A percentile compares a stretch with the other conserved stretches of the same genome.
phyloP scores from a whole-genome alignment of 2,329 filamentous ascomycete genomes.

The Xylariaceae sp. region DNA sequence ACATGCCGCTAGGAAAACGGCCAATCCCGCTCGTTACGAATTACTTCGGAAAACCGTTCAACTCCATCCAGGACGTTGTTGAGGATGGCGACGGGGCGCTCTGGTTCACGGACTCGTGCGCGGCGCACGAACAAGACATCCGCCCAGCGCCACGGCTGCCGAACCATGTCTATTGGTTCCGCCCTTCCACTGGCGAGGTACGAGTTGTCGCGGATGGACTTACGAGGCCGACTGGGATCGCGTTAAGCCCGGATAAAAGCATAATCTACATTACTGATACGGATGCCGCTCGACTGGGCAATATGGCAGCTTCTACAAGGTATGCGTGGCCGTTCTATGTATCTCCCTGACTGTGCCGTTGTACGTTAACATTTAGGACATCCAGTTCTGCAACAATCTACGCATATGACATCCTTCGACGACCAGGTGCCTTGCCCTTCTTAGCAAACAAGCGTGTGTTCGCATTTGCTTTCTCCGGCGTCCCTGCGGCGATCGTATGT shows the following conservation, averaged over 20 bases:
- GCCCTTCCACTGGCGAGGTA: constrained; percentile 38
- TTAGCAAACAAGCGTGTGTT: constrained; percentile 50
- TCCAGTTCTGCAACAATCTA: constrained; percentile 40
- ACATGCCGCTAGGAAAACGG: constrained; percentile 34
- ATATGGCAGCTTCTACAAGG: constrained; percentile 30
- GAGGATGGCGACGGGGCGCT: constrained; percentile 38
- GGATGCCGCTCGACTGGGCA: constrained; percentile 31
- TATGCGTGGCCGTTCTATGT: constrained; percentile 11
- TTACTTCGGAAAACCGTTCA: constrained; percentile 45
- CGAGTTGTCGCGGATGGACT: constrained; percentile 47
- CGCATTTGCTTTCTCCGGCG: constrained; percentile 44
- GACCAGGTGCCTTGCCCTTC: constrained; percentile 36
- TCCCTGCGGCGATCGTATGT: constrained; percentile 42
- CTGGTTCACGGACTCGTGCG: constrained; percentile 49
- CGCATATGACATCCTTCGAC: constrained; percentile 44
- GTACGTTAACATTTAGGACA: not conserved
- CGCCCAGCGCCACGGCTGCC: constrained; percentile 43
- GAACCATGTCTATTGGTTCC: constrained; percentile 46
- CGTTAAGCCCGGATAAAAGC: constrained; percentile 37
- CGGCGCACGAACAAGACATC: constrained; percentile 44
- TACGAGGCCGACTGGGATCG: constrained; percentile 40
- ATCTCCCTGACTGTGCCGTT: not conserved
- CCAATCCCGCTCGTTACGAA: constrained; percentile 38
- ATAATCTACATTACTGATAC: constrained; percentile 44
- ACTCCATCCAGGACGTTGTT: constrained; percentile 43